A percentile compares a stretch with the other conserved stretches of the same genome.
phyloP scores from a whole-genome alignment of 306 rosid genomes.

The Potentilla sterilis region DNA sequence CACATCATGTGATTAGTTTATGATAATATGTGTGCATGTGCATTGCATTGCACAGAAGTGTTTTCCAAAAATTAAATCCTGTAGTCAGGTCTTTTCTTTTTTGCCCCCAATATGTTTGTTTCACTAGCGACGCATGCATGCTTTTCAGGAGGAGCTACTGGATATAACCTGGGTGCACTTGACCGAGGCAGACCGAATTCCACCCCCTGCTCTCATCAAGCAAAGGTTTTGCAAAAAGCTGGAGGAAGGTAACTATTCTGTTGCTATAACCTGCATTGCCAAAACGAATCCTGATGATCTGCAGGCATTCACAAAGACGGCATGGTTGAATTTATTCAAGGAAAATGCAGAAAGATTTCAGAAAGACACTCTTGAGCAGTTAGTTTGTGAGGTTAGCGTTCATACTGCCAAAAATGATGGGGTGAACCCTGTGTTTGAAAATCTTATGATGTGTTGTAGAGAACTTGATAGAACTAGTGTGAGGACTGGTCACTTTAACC shows the following conservation, averaged over 20 bases:
- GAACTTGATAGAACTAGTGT: slow-evolving; percentile 37
- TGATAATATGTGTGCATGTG: background rate
- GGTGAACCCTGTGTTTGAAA: slow-evolving; percentile 41
- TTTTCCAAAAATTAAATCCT: background rate
- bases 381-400: slow-evolving; percentile 45
- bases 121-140: slow-evolving; percentile 22
- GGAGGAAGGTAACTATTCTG: slow-evolving; percentile 47
- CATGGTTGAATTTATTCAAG: slow-evolving; percentile 63
- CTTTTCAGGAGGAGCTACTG: slow-evolving; percentile 63
- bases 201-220: slow-evolving; percentile 53
- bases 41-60: background rate
- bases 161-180: slow-evolving; percentile 78
- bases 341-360: slow-evolving; percentile 51
- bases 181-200: slow-evolving; percentile 41
- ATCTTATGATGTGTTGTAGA: slow-evolving; percentile 54
- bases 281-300: slow-evolving; percentile 32
- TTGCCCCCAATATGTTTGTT: background rate
- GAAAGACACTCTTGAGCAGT: slow-evolving; percentile 41
- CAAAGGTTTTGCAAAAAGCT: slow-evolving; percentile 64
- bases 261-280: slow-evolving; percentile 54
- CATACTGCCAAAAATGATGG: slow-evolving; percentile 34
- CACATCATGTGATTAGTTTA: background rate
- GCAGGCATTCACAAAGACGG: slow-evolving; percentile 57
- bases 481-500: slow-evolving; percentile 23
- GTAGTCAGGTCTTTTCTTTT: background rate